These are phyloP conservation scores for Phytophthora europaea DNA, from an alignment of 352 stramenopile genomes.

Conservation along the genomic window DNA sequence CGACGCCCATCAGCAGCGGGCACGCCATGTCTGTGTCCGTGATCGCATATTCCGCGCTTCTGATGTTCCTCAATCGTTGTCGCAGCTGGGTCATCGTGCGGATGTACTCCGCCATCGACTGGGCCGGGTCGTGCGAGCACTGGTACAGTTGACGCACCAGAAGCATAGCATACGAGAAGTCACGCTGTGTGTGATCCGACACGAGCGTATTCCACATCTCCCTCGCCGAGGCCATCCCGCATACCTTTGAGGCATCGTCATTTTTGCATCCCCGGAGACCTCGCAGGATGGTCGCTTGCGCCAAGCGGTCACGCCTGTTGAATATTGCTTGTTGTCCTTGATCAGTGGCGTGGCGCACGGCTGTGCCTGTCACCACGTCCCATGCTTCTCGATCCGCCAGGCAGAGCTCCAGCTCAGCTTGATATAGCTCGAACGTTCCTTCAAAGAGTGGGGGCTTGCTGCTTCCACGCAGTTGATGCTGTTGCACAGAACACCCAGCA, in stretches of 20 bases:
- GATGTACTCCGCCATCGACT: not conserved
- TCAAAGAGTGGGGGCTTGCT: not conserved
- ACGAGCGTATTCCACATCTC: not conserved
- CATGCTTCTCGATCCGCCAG: not conserved
- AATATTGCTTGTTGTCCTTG: not conserved
- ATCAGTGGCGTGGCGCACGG: not conserved
- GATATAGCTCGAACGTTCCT: not conserved
- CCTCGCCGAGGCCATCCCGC: not conserved
- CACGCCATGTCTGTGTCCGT: not conserved
- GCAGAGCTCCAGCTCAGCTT: not conserved
- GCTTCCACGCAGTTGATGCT: not conserved
- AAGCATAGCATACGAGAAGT: not conserved
- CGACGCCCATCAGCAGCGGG: not conserved
- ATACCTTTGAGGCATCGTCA: constrained; percentile 14
- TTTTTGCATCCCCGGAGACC: constrained; percentile 11
- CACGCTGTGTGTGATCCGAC: not conserved
- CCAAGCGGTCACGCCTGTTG: not conserved
- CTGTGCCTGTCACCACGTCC: not conserved
- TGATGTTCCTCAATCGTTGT: not conserved
- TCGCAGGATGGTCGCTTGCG: not conserved
- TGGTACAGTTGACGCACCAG: not conserved
- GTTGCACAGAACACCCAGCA: not conserved
- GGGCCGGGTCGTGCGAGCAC: not conserved
- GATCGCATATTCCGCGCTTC: not conserved
- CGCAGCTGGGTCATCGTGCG: not conserved